Percentiles rank a stretch among this genome's conserved stretches.
phyloP scores from a whole-genome alignment of 306 rosid genomes.

The Begonia peltatifolia region DNA sequence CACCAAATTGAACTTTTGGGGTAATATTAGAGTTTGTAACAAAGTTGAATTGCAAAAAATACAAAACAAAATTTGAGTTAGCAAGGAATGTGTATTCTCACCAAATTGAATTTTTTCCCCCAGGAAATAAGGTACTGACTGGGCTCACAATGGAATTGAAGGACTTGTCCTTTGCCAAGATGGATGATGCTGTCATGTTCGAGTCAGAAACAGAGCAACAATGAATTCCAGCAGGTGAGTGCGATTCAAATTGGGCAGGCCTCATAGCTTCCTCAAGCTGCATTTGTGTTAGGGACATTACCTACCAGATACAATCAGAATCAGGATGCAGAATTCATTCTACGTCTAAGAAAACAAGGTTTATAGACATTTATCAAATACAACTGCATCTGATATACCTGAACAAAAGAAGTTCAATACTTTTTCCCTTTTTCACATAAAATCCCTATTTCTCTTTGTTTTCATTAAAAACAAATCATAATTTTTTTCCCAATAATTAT shows the following conservation, averaged over 20 bases:
- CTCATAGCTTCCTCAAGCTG: constrained; percentile 97
- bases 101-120: constrained; percentile 98
- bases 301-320: constrained; percentile 30
- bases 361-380: no score
- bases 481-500: no score
- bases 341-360: no score
- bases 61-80: no score
- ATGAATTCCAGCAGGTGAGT: constrained; percentile 43
- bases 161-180: constrained; percentile 53
- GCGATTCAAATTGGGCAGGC: constrained; percentile 69
- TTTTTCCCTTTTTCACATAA: no score
- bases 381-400: no score
- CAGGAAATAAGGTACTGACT: constrained; percentile 82
- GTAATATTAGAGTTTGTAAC: no score
- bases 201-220: constrained; percentile 35
- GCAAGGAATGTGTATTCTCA: constrained; percentile 18
- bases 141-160: constrained; percentile 26
- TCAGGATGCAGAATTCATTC: not conserved
- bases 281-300: constrained; percentile 76
- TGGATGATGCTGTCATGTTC: constrained; percentile 53
- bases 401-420: no score
- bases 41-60: no score
- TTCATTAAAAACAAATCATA: no score
- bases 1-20: no score
- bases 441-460: no score